Conservation (phyloP, 768 basidiomycete genomes). For the Hypholoma fasciculare region DNA sequence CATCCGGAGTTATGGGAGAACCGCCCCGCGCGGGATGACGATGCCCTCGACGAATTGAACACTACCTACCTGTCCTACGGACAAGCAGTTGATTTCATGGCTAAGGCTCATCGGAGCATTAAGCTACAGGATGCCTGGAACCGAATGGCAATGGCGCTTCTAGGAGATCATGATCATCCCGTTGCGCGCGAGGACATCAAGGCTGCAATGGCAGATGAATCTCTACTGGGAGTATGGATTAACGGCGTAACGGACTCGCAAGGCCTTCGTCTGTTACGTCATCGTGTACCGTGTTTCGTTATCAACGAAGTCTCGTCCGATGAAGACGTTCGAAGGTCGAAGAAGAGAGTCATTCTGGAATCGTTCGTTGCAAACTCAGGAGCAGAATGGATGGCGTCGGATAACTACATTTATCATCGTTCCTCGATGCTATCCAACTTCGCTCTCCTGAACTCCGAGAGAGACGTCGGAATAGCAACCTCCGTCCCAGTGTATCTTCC, state of each 20-base stretch:
- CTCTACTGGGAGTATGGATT: neutral
- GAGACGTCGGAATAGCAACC: too few species aligned
- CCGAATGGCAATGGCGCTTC: neutral
- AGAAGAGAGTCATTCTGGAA: too few species aligned
- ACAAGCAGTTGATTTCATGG: neutral
- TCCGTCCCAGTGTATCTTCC: too few species aligned
- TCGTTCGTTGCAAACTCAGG: neutral
- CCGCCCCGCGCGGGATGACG: neutral
- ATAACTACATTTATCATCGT: too few species aligned
- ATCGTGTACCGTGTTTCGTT: neutral
- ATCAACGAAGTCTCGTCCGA: neutral
- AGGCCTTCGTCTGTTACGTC: neutral
- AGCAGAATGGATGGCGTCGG: too few species aligned
- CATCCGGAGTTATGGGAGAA: neutral
- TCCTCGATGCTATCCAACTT: too few species aligned
- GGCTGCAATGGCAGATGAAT: neutral
- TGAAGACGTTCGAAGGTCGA: neutral
- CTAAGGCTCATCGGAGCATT: neutral
- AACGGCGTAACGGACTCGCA: neutral
- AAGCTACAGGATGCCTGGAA: neutral
- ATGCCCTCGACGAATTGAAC: neutral
- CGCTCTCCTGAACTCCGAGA: too few species aligned
- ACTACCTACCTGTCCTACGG: neutral
- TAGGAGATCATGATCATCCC: neutral
- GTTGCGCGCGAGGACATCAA: neutral